These are phyloP conservation scores for Aspergillus ibericus DNA, from an alignment of 2,329 filamentous ascomycete species.

Conservation along the genomic window DNA sequence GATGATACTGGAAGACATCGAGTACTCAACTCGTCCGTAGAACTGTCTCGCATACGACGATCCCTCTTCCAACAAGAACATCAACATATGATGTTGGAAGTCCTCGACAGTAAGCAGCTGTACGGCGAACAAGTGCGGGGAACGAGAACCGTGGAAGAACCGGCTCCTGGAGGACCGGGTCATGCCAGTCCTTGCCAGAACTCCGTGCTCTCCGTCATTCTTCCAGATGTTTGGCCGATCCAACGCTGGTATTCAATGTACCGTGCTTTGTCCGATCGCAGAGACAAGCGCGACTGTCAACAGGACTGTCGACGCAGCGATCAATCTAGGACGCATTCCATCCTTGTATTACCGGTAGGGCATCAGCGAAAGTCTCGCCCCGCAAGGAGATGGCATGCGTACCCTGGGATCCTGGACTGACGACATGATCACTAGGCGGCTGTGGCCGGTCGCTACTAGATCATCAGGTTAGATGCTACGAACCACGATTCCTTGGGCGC, in stretches of 20 bases:
- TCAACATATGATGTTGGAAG: background rate
- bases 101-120: background rate
- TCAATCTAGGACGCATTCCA: background rate
- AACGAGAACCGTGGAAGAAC: background rate
- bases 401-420: slow-evolving; percentile 30
- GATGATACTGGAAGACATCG: background rate
- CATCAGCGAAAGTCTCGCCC: background rate
- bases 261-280: slow-evolving; percentile 17
- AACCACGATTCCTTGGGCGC: slow-evolving; percentile 2
- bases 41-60: background rate
- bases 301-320: background rate
- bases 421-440: slow-evolving; percentile 26
- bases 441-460: slow-evolving; percentile 14
- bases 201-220: slow-evolving; percentile 33
- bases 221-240: slow-evolving; percentile 31
- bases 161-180: background rate
- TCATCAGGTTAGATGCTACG: background rate
- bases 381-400: background rate
- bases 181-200: slow-evolving; percentile 14
- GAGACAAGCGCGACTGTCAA: background rate
- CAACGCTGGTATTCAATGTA: slow-evolving; percentile 33
- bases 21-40: background rate
- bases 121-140: background rate
- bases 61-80: background rate
- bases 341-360: slow-evolving; percentile 5